A percentile compares a stretch with the other conserved stretches of the same genome.
These are phyloP conservation scores for Globisporangium iwayamae DNA, from an alignment of 352 stramenopile genomes.

Conservation along the genomic window DNA sequence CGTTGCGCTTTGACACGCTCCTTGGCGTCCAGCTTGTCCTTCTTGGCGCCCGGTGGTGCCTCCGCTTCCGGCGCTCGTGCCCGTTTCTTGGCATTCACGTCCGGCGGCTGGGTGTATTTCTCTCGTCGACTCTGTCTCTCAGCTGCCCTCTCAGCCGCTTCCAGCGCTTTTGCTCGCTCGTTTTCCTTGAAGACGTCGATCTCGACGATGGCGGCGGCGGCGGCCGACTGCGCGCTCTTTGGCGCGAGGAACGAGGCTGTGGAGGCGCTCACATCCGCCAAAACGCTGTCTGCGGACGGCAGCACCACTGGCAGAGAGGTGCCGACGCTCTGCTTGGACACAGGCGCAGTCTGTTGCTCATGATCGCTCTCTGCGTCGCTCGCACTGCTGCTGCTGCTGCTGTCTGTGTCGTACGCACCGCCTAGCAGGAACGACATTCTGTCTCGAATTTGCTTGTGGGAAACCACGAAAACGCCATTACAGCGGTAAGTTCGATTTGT, in stretches of 20 bases:
- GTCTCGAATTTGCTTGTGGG: neutral
- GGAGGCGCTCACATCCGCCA: constrained; percentile 30
- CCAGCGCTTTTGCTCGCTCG: constrained; percentile 8
- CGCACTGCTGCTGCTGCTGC: constrained; percentile 26
- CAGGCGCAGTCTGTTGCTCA: neutral
- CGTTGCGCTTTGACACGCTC: constrained; percentile 75
- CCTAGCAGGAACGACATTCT: constrained; percentile 55
- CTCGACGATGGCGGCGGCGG: constrained; percentile 14
- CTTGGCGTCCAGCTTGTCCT: constrained; percentile 50
- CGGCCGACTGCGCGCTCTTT: constrained; percentile 13
- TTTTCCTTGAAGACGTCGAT: constrained; percentile 36
- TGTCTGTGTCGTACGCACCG: constrained; percentile 31
- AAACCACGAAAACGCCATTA: neutral
- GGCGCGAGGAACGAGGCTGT: constrained; percentile 41
- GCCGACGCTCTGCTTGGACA: neutral
- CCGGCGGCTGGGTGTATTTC: neutral
- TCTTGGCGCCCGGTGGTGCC: constrained; percentile 12
- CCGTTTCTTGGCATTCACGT: neutral
- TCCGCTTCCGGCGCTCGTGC: neutral
- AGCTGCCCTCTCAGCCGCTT: neutral
- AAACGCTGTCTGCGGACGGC: constrained; percentile 39
- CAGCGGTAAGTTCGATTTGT: neutral
- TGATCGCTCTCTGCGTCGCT: constrained; percentile 24
- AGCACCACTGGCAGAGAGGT: constrained; percentile 10
- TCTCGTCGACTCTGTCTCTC: neutral